Evolutionary conservation across 2,329 filamentous ascomycete species (phyloP).

Genomic region (Fusarium sp.): DNA sequence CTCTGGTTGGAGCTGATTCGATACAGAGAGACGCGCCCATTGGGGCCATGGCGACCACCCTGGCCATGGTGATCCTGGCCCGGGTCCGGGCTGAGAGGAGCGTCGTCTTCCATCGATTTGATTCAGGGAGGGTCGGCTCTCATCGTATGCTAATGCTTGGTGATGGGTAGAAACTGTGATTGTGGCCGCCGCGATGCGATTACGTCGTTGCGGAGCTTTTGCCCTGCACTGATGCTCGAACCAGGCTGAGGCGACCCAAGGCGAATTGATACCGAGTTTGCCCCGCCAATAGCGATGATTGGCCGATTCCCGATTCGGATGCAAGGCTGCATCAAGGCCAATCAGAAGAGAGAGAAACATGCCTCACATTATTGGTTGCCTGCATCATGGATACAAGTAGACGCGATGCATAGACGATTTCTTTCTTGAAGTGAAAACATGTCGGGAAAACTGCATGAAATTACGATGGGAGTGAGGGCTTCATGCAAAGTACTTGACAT

Average conservation of each 20-base stretch:
- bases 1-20: conserved; percentile 80
- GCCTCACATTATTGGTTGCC: not conserved
- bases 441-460: not conserved
- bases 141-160: conserved; percentile 36
- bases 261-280: conserved; percentile 35
- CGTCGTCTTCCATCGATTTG: conserved; percentile 50
- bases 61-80: conserved; percentile 37
- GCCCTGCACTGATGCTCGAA: conserved; percentile 31
- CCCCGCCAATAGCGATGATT: conserved; percentile 36
- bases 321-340: conserved; percentile 30
- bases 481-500: not conserved
- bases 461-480: not conserved
- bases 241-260: conserved; percentile 42
- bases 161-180: conserved; percentile 26
- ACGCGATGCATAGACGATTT: too few relatives aligned
- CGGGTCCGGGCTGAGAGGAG: conserved; percentile 35
- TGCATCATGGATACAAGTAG: not conserved
- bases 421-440: not conserved
- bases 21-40: conserved; percentile 65
- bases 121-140: conserved; percentile 24
- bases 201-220: conserved; percentile 38
- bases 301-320: conserved; percentile 19
- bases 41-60: conserved; percentile 31
- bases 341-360: not conserved
- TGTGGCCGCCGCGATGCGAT: conserved; percentile 33